Base-by-base conservation (phyloP, 2,329 filamentous ascomycete species). In the Colletotrichum navitas region DNA sequence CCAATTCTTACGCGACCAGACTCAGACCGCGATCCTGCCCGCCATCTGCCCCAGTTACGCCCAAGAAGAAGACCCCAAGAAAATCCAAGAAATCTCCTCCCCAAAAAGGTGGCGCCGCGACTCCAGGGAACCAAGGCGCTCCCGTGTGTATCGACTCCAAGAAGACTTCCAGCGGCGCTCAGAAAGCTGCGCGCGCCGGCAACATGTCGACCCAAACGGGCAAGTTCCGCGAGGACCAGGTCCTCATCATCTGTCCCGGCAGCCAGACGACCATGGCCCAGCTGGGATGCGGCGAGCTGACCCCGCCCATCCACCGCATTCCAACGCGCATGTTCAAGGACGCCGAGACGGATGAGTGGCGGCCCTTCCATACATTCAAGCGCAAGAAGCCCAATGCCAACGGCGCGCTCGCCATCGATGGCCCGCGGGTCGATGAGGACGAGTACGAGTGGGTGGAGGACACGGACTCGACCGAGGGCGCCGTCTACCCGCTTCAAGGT, bases 291-390 rank as follows among this genome's bases (percentile, higher is more conserved):
- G 91, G 91, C 76, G 95, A 98, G 85, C 92, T 98, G 81, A 97
- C 95, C 45, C 95, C 94, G 54, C 94, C 96, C n/a, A 88, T 91
- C 73, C 89, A 93, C 80, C 93, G 94, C 76, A 89, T 98, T 75
- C 91, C 93, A 41, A 98, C 95, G 82, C 92, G 96, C 84, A 97
- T 99, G 94, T 99, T 98, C 64, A 90, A 91, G 76, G 94, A 97
- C 78, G 87, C 89, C 65, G 93, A 94, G 70, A 91, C 93, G 79
- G 94, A 90, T 79, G 93, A 95, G 41, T 90, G 87, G 84, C 81
- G 85, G 78, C 94, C 95, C 1, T 93, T 94, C 77, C 92, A 93
- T 78, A 93, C 96, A 34, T 92, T 91, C 65, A 91, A 86, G 82
- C 86, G 86, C 76, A 88, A 84, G 80, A 91, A 86, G 84, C 79